Base-by-base conservation (phyloP, 306 rosid genomes). In the Adenanthera pavonina region DNA sequence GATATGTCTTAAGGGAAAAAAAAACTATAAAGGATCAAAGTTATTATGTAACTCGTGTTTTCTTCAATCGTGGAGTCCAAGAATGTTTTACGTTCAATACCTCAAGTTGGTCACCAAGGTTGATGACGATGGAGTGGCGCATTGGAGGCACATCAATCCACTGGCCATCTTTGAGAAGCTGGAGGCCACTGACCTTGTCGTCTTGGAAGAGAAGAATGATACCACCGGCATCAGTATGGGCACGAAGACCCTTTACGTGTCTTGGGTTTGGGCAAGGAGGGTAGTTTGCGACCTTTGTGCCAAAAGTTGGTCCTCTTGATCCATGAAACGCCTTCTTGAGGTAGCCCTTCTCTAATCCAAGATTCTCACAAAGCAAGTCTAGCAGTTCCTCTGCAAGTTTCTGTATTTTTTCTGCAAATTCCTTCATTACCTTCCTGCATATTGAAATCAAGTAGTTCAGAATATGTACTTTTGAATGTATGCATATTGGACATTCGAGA, bases 191-290 rank as follows among this genome's bases (percentile, higher is more conserved):
- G 56, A 90, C 94, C 81, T 87, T 90, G 87, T 88, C 89, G 7
- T 88, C 94, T 72, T 90, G 94, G 80, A 90, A 90, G 60, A 90
- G 89, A 2, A 90, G 85, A 84, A 90, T 86, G 61, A 90, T 75
- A 17, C 92, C 94, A 0, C 94, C 94, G 11, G 94, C 94, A 43
- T 90, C 94, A 54, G 94, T 90, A 84, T 90, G 94, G 36, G 94
- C 89, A 16, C 94, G 83, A 68, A 90, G 94, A 36, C 94, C 94
- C 82, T 90, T 90, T 72, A 90, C 86, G 17, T 86, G 81, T 15
- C 86, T 90, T 2, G 90, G 92, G 19, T 85, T 86, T 2, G 94
- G 94, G 44, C 94, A 90, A 0, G 90, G 87, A 0, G 92, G 92
- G 81, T 90, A 90, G 84, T 90, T 90, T 66, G 92, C 89, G 0